Conservation (phyloP, 495 filamentous ascomycete genomes). For the Xylaria nigripes region DNA sequence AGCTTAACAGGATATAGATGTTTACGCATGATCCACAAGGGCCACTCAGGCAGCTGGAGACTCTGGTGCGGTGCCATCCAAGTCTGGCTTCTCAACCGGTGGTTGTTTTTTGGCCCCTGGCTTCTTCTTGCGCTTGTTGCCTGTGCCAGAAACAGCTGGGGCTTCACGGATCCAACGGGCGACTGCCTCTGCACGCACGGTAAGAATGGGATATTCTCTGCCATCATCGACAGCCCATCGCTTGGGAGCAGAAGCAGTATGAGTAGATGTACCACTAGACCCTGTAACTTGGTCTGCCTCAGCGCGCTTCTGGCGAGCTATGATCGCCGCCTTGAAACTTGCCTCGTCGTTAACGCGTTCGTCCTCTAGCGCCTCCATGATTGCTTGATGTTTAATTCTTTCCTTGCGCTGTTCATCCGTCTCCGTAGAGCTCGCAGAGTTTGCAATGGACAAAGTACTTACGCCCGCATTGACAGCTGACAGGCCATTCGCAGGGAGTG, state of each 20-base stretch:
- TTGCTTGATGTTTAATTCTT: conserved; percentile 52
- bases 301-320: conserved; percentile 49
- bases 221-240: conserved; percentile 58
- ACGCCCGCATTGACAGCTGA: conserved; percentile 13
- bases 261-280: conserved; percentile 14
- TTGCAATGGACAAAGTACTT: conserved; percentile 15
- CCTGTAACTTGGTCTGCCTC: conserved; percentile 26
- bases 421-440: conserved; percentile 15
- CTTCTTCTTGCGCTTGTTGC: conserved; percentile 36
- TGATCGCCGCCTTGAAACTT: conserved; percentile 52
- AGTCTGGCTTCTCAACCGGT: not conserved
- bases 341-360: conserved; percentile 58
- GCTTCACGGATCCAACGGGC: conserved; percentile 62
- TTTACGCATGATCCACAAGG: not conserved
- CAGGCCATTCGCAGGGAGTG: conserved; percentile 22
- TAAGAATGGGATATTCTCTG: conserved; percentile 59
- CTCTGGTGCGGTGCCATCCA: not conserved
- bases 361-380: conserved; percentile 55
- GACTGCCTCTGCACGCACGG: conserved; percentile 58
- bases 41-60: not conserved
- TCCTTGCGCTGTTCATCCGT: conserved; percentile 45
- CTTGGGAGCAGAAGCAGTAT: conserved; percentile 36
- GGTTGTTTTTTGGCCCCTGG: conserved; percentile 24
- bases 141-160: conserved; percentile 33
- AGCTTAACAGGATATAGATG: not conserved